Evolutionary conservation across 495 filamentous ascomycete genomes (phyloP).

Genomic region (Oleoguttula mirabilis): DNA sequence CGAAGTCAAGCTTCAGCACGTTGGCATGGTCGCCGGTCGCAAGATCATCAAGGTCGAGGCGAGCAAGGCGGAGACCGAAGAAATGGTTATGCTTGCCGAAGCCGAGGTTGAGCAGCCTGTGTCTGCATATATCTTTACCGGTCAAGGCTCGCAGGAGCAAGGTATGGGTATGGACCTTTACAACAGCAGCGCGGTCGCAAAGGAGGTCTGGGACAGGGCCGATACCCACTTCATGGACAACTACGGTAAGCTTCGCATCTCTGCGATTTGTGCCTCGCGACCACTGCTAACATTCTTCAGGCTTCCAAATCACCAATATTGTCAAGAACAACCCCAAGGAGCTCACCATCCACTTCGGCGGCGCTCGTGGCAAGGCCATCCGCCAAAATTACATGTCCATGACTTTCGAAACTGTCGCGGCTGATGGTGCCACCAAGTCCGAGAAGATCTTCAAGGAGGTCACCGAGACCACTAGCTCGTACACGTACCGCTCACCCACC

Average conservation of each 20-base stretch:
- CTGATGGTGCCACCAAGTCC: conserved; percentile 85
- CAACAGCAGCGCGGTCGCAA: conserved; percentile 76
- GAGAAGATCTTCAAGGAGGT: conserved; percentile 99
- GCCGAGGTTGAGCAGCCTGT: conserved; percentile 98
- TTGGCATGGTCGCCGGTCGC: conserved; percentile 93
- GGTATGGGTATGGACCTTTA: conserved; percentile 99
- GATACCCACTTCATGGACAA: conserved; percentile 98
- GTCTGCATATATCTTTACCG: conserved; percentile 94
- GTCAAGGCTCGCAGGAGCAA: conserved; percentile 94
- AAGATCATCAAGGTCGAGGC: conserved; percentile 99
- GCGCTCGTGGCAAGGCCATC: conserved; percentile 90
- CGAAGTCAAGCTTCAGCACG: conserved; percentile 84
- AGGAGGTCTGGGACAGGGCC: conserved; percentile 95
- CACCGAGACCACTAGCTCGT: conserved; percentile 77
- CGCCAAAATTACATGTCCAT: conserved; percentile 99
- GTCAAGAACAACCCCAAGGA: conserved; percentile 99
- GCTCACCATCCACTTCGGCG: conserved; percentile 95
- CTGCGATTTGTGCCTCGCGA: background rate
- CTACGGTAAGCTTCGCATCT: conserved; percentile 55
- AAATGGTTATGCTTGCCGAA: conserved; percentile 88
- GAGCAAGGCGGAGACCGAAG: conserved; percentile 83
- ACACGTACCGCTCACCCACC: conserved; percentile 92
- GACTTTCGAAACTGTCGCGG: conserved; percentile 92
- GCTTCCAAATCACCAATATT: conserved; percentile 93
- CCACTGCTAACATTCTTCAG: conserved; percentile 39